Base-by-base conservation (phyloP, 805 yeast species). In the Ogataea pini region DNA sequence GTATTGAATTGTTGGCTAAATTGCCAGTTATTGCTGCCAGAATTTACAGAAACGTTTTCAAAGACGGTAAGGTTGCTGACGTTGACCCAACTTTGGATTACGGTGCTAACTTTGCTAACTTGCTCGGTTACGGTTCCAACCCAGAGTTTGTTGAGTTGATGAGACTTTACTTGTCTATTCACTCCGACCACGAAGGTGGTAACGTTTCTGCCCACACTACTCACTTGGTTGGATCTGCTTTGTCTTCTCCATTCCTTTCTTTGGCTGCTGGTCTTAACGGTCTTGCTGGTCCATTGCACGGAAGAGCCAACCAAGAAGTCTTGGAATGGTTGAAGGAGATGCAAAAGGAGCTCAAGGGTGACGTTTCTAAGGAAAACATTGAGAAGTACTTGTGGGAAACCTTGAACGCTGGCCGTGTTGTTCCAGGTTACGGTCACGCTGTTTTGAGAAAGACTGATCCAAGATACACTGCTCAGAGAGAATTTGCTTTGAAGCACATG, bases 131-230 rank as follows among this genome's bases (percentile, higher is more conserved):
- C 67, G 82, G 83, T 57, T 70, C 71, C 50, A 80, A 82, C 72
- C 74, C 75, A 58, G 89, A 85, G 66, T 86, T 86, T 65, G 78
- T 82, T 50, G 91, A 86, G 69, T 77, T 87, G 61, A 80, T 86
- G 82, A 82, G 95, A 73, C 75, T 87, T 58, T 86, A 86, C 77
- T 70, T 86, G 64, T 82, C 92, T 52, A 82, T 86, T 65, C 95
- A 86, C 76, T 80, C 89, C 47, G 95, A 86, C 68, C 95, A 86
- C 74, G 95, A 86, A 76, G 95, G 94, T 73, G 94, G 94, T 70
- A 86, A 86, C 66, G 94, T 86, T 52, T 83, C 89, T 54, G 94
- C 94, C 42, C 94, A 86, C 73, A 82, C 94, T 56, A 86, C 94
- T 50, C 92, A 86, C 71, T 73, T 86, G 65, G 94, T 86, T 54